These are phyloP conservation scores for Physcomitrellopsis africana DNA, from an alignment of 225 moss, liverwort and hornwort genomes.

Conservation along the genomic window DNA sequence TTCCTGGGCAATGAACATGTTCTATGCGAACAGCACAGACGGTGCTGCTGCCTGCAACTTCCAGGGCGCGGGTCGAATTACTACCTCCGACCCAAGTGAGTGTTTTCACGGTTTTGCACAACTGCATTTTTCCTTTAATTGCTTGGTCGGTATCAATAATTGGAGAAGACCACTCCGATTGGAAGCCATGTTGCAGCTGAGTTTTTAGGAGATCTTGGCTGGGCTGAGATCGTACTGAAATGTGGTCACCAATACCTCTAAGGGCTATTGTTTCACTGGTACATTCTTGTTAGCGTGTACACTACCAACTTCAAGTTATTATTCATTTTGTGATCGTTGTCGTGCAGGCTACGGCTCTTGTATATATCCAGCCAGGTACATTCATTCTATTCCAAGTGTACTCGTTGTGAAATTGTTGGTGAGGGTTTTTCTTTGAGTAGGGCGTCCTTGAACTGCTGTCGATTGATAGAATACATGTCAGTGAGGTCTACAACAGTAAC, in stretches of 20 bases:
- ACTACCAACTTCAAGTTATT: too few relatives aligned
- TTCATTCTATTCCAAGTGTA: neutral
- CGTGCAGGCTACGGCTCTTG: slow-evolving; percentile 56
- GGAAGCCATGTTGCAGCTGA: too few relatives aligned
- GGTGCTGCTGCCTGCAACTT: slow-evolving; percentile 49
- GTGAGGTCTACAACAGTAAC: neutral
- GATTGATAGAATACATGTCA: slow-evolving; percentile 1
- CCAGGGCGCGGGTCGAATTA: slow-evolving; percentile 45
- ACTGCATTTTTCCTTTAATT: neutral
- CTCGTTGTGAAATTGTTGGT: neutral
- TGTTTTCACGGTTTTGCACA: neutral
- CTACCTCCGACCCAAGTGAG: slow-evolving; percentile 56
- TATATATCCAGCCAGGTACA: slow-evolving; percentile 53
- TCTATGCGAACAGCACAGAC: slow-evolving; percentile 44
- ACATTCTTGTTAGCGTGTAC: too few relatives aligned
- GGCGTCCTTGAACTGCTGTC: neutral
- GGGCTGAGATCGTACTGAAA: too few relatives aligned
- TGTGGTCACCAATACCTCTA: too few relatives aligned
- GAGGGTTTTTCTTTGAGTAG: neutral
- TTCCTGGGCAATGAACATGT: slow-evolving; percentile 51
- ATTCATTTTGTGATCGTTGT: neutral
- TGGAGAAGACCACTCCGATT: too few relatives aligned
- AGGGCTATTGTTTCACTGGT: too few relatives aligned
- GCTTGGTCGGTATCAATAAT: too few relatives aligned
- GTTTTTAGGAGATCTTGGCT: too few relatives aligned